These are phyloP conservation scores for Calamus simplicifolius DNA, from an alignment of 176 grass and related monocot genomes.

Conservation along the genomic window DNA sequence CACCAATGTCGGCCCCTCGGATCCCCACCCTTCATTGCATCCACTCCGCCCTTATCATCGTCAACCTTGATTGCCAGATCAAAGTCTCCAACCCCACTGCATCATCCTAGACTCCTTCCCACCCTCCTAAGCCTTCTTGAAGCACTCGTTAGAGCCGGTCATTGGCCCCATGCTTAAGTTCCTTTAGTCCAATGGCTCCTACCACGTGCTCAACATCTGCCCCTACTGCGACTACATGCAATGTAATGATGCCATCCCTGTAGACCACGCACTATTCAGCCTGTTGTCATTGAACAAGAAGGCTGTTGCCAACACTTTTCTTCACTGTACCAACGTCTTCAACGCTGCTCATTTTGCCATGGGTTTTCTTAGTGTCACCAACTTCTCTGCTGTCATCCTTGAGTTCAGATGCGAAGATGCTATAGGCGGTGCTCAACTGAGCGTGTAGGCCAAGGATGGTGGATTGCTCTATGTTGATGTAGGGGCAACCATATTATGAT, in stretches of 20 bases:
- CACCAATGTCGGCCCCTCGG: conserved; percentile 50
- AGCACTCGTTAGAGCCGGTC: conserved; percentile 63
- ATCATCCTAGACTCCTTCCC: conserved; percentile 99
- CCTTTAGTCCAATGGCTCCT: conserved; percentile 61
- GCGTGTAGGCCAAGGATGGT: conserved; percentile 81
- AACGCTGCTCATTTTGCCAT: conserved; percentile 94
- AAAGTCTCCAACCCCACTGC: conserved; percentile 80
- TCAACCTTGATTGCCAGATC: conserved; percentile 65
- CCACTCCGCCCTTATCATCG: conserved; percentile 79
- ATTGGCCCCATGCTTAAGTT: conserved; percentile 69
- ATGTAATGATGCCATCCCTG: conserved; percentile 84
- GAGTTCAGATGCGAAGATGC: conserved; percentile 74
- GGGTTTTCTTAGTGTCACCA: conserved; percentile 86
- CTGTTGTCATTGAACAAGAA: conserved; percentile 87
- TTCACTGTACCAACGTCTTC: conserved; percentile 96
- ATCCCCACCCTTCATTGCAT: conserved; percentile 76
- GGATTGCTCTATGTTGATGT: conserved; percentile 70
- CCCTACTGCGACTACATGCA: conserved; percentile 98
- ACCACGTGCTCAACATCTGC: conserved; percentile 87
- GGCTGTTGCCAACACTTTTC: conserved; percentile 89
- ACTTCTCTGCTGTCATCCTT: conserved; percentile 67
- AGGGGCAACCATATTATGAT: conserved; percentile 71
- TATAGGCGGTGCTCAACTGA: conserved; percentile 91
- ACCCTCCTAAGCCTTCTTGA: conserved; percentile 94
- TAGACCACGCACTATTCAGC: conserved; percentile 86